Evolutionary conservation across 768 basidiomycete genomes (phyloP), one percentile per base, ranked within the genome.

Genomic region (Gyrodon lividus): DNA sequence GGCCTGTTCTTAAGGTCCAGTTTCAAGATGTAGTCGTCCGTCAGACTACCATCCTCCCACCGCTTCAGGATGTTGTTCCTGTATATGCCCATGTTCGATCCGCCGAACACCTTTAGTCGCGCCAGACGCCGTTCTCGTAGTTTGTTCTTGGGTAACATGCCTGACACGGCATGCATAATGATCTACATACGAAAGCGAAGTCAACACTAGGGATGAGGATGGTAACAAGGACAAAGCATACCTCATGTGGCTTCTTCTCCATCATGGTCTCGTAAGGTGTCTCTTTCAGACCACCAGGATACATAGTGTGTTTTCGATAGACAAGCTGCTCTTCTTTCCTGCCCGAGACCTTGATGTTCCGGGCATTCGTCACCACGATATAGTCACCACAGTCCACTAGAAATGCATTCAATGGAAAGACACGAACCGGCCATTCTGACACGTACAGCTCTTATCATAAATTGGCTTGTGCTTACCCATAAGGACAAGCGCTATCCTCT

Each of bases 391-490:
- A 94, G 71, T 99, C 97, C 58, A 89, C 96, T 97, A 55, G 1
- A 47, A n/a, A 43, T 14, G 16, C 3, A 8, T 20, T 59, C 37
- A 56, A 40, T 17, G 17, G n/a, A 14, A 3, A 33, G 12, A 20
- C 7, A n/a, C 2, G 44, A 2, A 10, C 2, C 8, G 2, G 20
- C 31, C 12, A 23, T 16, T 12, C 34, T 23, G 13, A 28, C 14
- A 73, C 87, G 52, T 55, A 93, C 96, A 82, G 58, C 87, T 80
- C 9, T 92, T 92, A 71, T 98, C 93, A 62, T 91, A 98, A 35
- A 95, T 92, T 6, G 96, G 95, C 66, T 98, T 99, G 70, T 98
- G 94, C 73, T 98, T 99, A 65, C 96, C 97, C 96, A 98, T 98
- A 41, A 99, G 79, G 28, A 94, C 93, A 51, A 92, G 81, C 3